Evolutionary conservation across 2,329 filamentous ascomycete genomes (phyloP).

Genomic region (Colletotrichum sidae): DNA sequence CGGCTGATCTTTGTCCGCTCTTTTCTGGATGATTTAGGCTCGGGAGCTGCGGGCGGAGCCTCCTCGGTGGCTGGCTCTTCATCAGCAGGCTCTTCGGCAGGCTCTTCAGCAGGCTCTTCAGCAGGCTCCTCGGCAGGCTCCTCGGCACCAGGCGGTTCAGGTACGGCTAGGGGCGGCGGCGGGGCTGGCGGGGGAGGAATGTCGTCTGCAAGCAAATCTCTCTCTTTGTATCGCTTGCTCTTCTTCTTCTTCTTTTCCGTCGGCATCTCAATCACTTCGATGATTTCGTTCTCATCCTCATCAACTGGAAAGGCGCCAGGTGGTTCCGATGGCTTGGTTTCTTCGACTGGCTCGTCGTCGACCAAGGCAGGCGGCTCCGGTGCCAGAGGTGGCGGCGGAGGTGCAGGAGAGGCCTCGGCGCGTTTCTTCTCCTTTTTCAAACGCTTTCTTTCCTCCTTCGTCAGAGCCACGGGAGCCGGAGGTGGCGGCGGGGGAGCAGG

Average conservation of each 20-base stretch:
- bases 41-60: slow-evolving; percentile 60
- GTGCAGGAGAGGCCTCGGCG: slow-evolving; percentile 43
- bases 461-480: slow-evolving; percentile 31
- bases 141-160: slow-evolving; percentile 53
- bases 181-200: slow-evolving; percentile 50
- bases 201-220: slow-evolving; percentile 46
- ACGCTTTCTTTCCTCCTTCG: slow-evolving; percentile 53
- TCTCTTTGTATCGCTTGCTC: slow-evolving; percentile 54
- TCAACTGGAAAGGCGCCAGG: slow-evolving; percentile 70
- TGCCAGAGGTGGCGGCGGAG: slow-evolving; percentile 35
- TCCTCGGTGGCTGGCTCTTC: slow-evolving; percentile 14
- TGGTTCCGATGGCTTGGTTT: slow-evolving; percentile 51
- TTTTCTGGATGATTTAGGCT: slow-evolving; percentile 74
- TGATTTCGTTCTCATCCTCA: slow-evolving; percentile 61
- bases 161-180: slow-evolving; percentile 59
- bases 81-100: neutral
- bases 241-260: slow-evolving; percentile 58
- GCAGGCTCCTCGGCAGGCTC: slow-evolving; percentile 11
- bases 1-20: slow-evolving; percentile 83
- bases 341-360: slow-evolving; percentile 41
- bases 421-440: slow-evolving; percentile 55
- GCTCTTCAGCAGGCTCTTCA: too few relatives aligned
- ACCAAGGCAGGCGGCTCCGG: slow-evolving; percentile 38
- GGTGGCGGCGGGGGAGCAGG: slow-evolving; percentile 55
- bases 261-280: slow-evolving; percentile 64